phyloP scores from a whole-genome alignment of 768 basidiomycete species.

The Serendipita sp. region DNA sequence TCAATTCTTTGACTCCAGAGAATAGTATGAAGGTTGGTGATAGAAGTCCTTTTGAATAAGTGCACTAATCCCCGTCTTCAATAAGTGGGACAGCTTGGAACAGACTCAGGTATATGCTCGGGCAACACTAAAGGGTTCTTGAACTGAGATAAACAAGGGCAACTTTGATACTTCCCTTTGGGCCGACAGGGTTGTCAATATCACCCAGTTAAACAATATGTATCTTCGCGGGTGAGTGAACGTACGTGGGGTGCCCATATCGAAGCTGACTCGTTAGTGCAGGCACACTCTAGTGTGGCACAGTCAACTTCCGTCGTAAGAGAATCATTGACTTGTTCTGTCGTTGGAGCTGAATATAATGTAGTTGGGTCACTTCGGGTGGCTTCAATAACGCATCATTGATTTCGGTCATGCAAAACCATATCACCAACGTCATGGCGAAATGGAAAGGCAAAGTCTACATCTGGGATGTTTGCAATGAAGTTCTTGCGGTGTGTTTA shows the following conservation, averaged over 20 bases:
- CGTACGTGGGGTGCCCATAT: not conserved
- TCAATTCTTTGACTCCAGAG: not conserved
- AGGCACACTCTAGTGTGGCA: slow-evolving; percentile 27
- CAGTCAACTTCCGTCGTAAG: slow-evolving; percentile 36
- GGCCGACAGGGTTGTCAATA: slow-evolving; percentile 29
- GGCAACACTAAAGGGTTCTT: not conserved
- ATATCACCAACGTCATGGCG: slow-evolving; percentile 32
- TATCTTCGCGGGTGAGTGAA: slow-evolving; percentile 25
- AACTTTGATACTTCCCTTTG: slow-evolving; percentile 23
- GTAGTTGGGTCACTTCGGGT: not conserved
- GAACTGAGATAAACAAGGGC: not conserved
- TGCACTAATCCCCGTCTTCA: slow-evolving; percentile 34
- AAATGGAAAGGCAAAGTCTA: slow-evolving; percentile 42
- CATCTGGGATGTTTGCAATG: slow-evolving; percentile 20
- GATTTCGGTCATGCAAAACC: slow-evolving; percentile 27
- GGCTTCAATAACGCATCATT: slow-evolving; percentile 13
- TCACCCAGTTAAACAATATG: slow-evolving; percentile 29
- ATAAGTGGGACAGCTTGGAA: slow-evolving; percentile 43
- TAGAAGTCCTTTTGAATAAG: not conserved
- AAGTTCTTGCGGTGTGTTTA: slow-evolving; percentile 31
- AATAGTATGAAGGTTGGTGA: slow-evolving; percentile 26
- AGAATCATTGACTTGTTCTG: not conserved
- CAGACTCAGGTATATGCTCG: slow-evolving; percentile 28
- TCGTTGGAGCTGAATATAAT: not conserved
- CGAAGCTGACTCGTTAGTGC: too few relatives aligned